Percentiles rank a stretch among this genome's conserved stretches.
Evolutionary conservation across 352 stramenopile species (phyloP).

Genomic region (Phytophthora europaea): DNA sequence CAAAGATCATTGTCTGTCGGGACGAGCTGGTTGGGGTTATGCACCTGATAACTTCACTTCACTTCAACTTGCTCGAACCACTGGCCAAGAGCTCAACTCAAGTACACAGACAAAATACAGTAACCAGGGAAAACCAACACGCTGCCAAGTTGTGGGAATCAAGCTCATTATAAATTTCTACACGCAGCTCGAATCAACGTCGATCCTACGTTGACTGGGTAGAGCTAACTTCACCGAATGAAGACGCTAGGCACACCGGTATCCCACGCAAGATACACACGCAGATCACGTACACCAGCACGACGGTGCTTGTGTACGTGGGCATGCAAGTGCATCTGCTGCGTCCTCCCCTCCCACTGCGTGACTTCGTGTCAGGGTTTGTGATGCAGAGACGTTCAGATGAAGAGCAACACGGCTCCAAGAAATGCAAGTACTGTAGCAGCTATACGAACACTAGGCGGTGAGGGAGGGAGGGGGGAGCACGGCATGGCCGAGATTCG

Average conservation of each 20-base stretch:
- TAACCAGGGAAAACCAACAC: background rate
- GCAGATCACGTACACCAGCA: conserved; percentile 2
- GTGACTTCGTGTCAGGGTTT: conserved; percentile 14
- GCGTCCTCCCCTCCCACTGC: conserved; percentile 3
- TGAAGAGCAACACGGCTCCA: conserved; percentile 25
- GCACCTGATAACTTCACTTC: conserved; percentile 12
- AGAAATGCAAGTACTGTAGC: conserved; percentile 21
- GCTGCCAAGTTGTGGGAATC: background rate
- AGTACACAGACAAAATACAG: background rate
- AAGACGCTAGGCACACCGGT: conserved; percentile 8
- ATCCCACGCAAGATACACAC: background rate
- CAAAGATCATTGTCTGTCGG: conserved; percentile 28
- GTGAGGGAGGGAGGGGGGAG: background rate
- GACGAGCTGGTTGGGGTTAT: background rate
- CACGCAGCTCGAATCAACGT: conserved; percentile 9
- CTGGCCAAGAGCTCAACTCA: background rate
- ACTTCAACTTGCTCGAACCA: conserved; percentile 24
- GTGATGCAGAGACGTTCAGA: conserved; percentile 26
- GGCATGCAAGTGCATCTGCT: conserved; percentile 11
- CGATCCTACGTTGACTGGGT: background rate
- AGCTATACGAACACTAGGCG: conserved; percentile 25
- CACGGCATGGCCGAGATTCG: conserved; percentile 28
- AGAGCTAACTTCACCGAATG: background rate
- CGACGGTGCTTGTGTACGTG: background rate
- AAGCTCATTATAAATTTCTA: conserved; percentile 31